phyloP scores from a whole-genome alignment of 345 rosid species.

The Hibiscus mutabilis region DNA sequence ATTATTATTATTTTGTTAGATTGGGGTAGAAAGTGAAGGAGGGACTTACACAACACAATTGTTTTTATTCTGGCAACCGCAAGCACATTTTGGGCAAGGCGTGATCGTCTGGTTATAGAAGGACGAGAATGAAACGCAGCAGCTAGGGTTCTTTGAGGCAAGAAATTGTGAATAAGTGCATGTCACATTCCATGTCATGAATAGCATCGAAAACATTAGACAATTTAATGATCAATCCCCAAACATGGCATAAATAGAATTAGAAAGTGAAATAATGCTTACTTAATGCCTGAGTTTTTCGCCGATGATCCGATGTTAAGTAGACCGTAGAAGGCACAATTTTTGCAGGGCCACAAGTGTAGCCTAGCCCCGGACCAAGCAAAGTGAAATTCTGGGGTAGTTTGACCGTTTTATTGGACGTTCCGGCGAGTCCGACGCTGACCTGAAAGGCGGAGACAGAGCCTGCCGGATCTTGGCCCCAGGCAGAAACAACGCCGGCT shows the following conservation, averaged over 20 bases:
- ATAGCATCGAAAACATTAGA: background rate
- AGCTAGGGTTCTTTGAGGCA: constrained; percentile 68
- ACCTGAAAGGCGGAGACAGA: constrained; percentile 69
- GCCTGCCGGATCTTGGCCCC: constrained; percentile 68
- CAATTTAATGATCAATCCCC: background rate
- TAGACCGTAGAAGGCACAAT: constrained; percentile 61
- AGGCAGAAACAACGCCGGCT: constrained; percentile 60
- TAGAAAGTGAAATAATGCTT: constrained; percentile 17
- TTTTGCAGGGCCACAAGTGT: constrained; percentile 76
- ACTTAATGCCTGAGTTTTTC: constrained; percentile 80
- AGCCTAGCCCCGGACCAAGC: constrained; percentile 77
- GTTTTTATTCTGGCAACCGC: constrained; percentile 67
- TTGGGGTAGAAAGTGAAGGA: background rate
- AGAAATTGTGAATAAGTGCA: constrained; percentile 83
- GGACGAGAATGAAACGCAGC: constrained; percentile 81
- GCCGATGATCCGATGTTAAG: constrained; percentile 50
- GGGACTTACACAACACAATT: constrained; percentile 54
- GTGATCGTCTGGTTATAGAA: constrained; percentile 69
- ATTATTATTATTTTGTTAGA: background rate
- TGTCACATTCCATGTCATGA: constrained; percentile 90
- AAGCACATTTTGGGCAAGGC: constrained; percentile 66
- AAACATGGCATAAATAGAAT: background rate
- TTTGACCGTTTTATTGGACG: constrained; percentile 70
- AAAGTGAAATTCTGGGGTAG: constrained; percentile 68
- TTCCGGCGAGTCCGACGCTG: constrained; percentile 67